Evolutionary conservation across 345 rosid genomes (phyloP), one percentile per base, ranked within the genome.

Genomic region (Erodium maritimum): DNA sequence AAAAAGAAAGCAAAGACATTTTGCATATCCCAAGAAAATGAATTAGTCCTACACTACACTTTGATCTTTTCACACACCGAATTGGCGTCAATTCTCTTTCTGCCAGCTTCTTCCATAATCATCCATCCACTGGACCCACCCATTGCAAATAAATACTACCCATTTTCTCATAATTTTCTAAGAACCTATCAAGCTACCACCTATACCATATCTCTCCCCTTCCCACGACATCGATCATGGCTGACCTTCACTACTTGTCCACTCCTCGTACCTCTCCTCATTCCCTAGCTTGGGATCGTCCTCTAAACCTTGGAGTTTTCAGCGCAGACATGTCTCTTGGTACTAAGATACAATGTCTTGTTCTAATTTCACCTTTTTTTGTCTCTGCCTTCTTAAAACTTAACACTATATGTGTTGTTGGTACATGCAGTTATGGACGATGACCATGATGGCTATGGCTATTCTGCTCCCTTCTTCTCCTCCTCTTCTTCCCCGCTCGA

Each of bases 221-320:
- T 50, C 13, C 33, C 33, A 25, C 7, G 33, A 25, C 33, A 25
- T 25, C 1, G 19, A 5, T 55, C 34, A 79, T 71, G 86, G 68
- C 78, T 73, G 82, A 79, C 65, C 79, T 77, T 77, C 79, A 72
- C 51, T n/a, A n/a, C 65, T 17, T 21, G 48, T 62, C 19, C 50
- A 19, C 60, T 22, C 37, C 33, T 12, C 60, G 45, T 57, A 59
- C 20, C 56, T 17, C 21, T 18, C 48, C 11, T 55, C 61, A 81
- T 73, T 79, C 82, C 71, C 75, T 69, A 17, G 67, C 80, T 80
- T 87, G 95, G 94, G 94, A 85, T 87, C 83, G 77, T 61, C 94
- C 80, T 65, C 7, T 25, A 25, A 79, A 73, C 82, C 77, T 85
- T 64, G 94, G 82, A 81, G 67, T 84, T 81, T 66, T 84, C 88